Evolutionary conservation across 192 early-diverging fungal species (phyloP).

Genomic region (Tieghemiomyces parasiticus): DNA sequence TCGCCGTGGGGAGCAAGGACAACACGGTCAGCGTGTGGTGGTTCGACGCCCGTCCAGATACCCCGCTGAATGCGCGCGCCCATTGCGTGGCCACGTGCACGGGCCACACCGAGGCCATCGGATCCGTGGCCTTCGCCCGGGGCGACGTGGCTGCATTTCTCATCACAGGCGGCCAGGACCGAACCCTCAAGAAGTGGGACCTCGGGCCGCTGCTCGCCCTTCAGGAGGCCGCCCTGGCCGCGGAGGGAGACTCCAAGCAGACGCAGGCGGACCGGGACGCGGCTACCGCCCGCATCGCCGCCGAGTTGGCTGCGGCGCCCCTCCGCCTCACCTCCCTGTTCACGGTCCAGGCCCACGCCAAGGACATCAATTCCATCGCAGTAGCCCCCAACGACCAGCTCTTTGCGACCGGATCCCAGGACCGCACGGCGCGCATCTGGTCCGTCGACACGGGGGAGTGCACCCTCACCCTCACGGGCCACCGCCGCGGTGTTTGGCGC

Average conservation of each 20-base stretch:
- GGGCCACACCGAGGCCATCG: constrained; percentile 90
- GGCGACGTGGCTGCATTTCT: constrained; percentile 43
- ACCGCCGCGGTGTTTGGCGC: constrained; percentile 91
- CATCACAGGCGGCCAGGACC: constrained; percentile 82
- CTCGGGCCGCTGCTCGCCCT: constrained; percentile 30
- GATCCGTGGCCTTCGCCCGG: constrained; percentile 64
- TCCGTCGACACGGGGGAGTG: constrained; percentile 62
- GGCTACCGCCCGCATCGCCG: no score
- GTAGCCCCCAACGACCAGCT: constrained; percentile 82
- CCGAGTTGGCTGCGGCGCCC: no score
- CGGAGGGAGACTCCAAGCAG: background rate
- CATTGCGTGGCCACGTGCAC: constrained; percentile 51
- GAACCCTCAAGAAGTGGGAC: constrained; percentile 93
- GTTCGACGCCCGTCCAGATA: constrained; percentile 24
- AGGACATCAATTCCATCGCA: constrained; percentile 88
- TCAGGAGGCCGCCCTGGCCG: constrained; percentile 11
- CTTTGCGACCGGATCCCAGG: constrained; percentile 88
- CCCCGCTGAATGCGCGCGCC: background rate
- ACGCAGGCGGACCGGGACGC: no score
- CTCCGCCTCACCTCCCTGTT: constrained; percentile 38
- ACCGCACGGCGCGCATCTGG: constrained; percentile 92
- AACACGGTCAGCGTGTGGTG: constrained; percentile 72
- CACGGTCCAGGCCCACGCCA: constrained; percentile 91
- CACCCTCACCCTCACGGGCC: constrained; percentile 73
- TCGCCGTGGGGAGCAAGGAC: constrained; percentile 89